Evolutionary conservation across 495 filamentous ascomycete genomes (phyloP).

Genomic region (Annulohypoxylon maeteangense): DNA sequence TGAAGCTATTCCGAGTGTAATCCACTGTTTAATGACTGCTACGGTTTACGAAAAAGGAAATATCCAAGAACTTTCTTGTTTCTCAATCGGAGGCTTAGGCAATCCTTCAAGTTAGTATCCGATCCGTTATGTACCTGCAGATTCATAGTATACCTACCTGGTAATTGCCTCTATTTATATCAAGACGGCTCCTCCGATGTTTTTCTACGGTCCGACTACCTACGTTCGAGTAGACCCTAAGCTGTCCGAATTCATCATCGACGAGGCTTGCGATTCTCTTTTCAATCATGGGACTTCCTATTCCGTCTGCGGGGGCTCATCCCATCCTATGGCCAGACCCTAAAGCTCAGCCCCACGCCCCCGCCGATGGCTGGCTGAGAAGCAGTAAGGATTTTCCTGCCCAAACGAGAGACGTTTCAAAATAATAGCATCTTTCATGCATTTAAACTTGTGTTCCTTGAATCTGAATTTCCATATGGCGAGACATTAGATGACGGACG

Average conservation of each 20-base stretch:
- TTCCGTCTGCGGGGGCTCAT: neutral
- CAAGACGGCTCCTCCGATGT: neutral
- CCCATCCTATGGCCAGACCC: neutral
- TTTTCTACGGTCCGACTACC: neutral
- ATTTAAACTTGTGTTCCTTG: conserved; percentile 3
- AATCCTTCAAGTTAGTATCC: neutral
- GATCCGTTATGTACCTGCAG: neutral
- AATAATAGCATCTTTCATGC: conserved; percentile 24
- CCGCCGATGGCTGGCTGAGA: conserved; percentile 5
- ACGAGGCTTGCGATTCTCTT: neutral
- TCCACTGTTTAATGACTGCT: neutral
- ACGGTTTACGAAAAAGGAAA: neutral
- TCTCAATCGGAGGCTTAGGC: neutral
- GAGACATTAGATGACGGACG: neutral
- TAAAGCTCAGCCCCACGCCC: conserved; percentile 11
- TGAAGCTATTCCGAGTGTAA: neutral
- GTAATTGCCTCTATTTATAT: conserved; percentile 22
- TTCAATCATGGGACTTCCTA: conserved; percentile 3
- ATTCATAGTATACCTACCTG: neutral
- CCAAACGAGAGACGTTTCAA: conserved; percentile 31
- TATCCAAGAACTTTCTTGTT: neutral
- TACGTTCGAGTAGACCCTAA: neutral
- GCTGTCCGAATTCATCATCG: neutral
- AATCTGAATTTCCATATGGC: neutral
- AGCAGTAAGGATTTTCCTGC: conserved; percentile 14